These are phyloP conservation scores for Tolypocladium paradoxum DNA, from an alignment of 2,329 filamentous ascomycete species.

Conservation along the genomic window DNA sequence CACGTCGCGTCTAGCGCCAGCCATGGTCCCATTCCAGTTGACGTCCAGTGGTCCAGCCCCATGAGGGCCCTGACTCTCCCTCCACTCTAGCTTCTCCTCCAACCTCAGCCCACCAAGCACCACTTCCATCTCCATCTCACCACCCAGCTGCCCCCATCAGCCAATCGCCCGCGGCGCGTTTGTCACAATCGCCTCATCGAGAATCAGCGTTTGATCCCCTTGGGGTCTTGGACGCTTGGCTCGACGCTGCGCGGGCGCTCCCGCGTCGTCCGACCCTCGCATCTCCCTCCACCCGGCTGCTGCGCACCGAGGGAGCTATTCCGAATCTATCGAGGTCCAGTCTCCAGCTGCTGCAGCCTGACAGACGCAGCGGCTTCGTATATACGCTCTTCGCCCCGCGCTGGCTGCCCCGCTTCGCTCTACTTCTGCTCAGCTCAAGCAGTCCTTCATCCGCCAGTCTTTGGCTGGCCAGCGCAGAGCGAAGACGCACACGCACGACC, in stretches of 20 bases:
- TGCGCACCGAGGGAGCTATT: background rate
- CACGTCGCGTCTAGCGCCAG: background rate
- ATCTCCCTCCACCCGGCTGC: no score
- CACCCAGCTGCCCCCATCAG: background rate
- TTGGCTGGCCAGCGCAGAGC: background rate
- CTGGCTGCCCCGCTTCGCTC: background rate
- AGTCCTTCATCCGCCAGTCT: background rate
- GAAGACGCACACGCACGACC: conserved; percentile 3
- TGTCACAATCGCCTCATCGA: background rate
- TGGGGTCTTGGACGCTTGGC: background rate
- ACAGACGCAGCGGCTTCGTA: background rate
- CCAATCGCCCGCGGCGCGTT: background rate
- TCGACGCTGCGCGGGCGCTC: background rate
- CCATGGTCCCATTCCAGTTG: background rate
- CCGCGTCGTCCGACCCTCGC: background rate
- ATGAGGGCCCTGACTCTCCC: no score
- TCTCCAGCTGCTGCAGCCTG: background rate
- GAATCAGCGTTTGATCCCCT: background rate
- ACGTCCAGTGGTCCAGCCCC: no score
- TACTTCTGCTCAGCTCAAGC: background rate
- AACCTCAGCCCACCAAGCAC: background rate
- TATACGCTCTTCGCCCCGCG: background rate
- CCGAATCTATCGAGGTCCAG: background rate
- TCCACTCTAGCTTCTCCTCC: background rate
- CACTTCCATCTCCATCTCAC: background rate